Evolutionary conservation across 352 stramenopile species (phyloP).

Genomic region (Phytophthora hybrid): DNA sequence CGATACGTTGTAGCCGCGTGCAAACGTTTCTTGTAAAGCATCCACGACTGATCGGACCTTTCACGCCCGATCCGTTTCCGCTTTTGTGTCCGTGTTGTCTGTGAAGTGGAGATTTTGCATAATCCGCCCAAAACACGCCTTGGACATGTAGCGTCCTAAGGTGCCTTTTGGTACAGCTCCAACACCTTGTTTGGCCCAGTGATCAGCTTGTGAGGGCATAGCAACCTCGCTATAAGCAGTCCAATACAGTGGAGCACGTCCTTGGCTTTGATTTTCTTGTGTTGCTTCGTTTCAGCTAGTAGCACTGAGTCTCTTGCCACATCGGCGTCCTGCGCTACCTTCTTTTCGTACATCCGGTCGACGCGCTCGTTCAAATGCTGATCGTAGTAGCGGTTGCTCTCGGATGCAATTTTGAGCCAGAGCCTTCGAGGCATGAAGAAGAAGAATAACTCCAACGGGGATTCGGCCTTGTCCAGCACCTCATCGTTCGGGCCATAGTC

Average conservation of each 20-base stretch:
- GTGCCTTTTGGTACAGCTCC: neutral
- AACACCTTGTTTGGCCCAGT: neutral
- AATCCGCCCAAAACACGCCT: neutral
- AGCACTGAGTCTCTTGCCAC: neutral
- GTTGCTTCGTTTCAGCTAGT: constrained; percentile 4
- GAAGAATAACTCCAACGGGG: neutral
- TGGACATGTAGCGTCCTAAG: neutral
- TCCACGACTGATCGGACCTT: constrained; percentile 12
- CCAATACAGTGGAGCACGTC: constrained; percentile 25
- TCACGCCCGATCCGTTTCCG: constrained; percentile 13
- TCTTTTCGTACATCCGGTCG: constrained; percentile 7
- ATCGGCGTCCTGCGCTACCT: neutral
- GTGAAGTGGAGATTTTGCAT: constrained; percentile 9
- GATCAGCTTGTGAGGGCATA: constrained; percentile 11
- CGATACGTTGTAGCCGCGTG: neutral
- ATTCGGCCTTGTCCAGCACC: neutral
- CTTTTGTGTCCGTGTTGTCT: neutral
- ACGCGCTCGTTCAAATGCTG: constrained; percentile 13
- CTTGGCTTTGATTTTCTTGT: constrained; percentile 24
- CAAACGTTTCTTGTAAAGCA: constrained; percentile 11
- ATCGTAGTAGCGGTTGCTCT: constrained; percentile 22
- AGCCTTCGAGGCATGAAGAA: neutral
- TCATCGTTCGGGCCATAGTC: neutral
- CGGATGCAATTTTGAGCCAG: too few species aligned
- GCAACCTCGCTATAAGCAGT: constrained; percentile 14